Evolutionary conservation across 2,329 filamentous ascomycete species (phyloP).

Genomic region (Cercospora nicotianae): DNA sequence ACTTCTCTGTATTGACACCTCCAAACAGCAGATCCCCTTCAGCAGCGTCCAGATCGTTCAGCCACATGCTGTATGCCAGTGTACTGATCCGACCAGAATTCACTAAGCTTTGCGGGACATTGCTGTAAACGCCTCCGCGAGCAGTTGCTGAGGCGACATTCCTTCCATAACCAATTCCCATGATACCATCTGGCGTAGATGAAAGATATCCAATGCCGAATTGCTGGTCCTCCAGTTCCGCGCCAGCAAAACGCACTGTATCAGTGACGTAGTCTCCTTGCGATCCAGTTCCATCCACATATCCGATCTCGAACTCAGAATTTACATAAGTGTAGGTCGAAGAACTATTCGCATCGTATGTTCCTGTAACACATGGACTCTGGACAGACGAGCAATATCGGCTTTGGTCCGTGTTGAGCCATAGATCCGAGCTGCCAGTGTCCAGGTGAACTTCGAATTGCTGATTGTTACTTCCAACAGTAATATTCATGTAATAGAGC

Average conservation of each 20-base stretch:
- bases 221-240: conserved; percentile 59
- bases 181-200: conserved; percentile 64
- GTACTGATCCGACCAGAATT: conserved; percentile 61
- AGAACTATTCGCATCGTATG: conserved; percentile 68
- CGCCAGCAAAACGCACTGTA: conserved; percentile 56
- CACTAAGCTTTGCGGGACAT: conserved; percentile 68
- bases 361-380: conserved; percentile 62
- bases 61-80: conserved; percentile 68
- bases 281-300: conserved; percentile 77
- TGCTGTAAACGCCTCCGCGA: conserved; percentile 52
- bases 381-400: conserved; percentile 52
- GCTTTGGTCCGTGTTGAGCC: conserved; percentile 65
- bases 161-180: conserved; percentile 77
- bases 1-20: conserved; percentile 72
- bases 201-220: conserved; percentile 71
- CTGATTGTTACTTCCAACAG: conserved; percentile 58
- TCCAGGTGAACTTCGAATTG: conserved; percentile 58
- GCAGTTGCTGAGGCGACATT: conserved; percentile 67
- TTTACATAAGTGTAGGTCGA: conserved; percentile 73
- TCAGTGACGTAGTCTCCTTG: conserved; percentile 78
- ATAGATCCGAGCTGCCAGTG: conserved; percentile 64
- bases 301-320: conserved; percentile 80
- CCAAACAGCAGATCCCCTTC: conserved; percentile 74
- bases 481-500: conserved; percentile 60
- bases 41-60: conserved; percentile 58